Evolutionary conservation across 2,329 filamentous ascomycete genomes (phyloP), one percentile per base, ranked within the genome.

Genomic region (Talaromyces sp.): DNA sequence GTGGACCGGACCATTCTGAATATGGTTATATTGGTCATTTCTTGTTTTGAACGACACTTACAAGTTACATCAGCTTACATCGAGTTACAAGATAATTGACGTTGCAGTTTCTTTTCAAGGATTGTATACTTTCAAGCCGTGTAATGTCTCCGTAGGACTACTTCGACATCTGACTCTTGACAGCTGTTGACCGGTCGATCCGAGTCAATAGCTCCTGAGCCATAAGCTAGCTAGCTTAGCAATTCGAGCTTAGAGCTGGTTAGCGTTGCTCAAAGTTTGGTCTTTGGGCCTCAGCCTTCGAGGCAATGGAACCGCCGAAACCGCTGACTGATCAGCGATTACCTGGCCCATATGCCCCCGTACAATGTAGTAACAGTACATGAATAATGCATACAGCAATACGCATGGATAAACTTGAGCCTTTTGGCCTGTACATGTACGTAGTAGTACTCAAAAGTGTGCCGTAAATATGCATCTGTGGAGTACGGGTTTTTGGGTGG

Each of bases 1-100:
- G 49, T 52, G 27, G 49, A 54, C 27, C 52, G 33, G n/a, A 39
- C 52, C 52, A 37, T 56, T 5, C 52, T 56, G 10, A 56, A 56
- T 56, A 56, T 33, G n/a, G 52, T 56, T 39, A 56, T 56, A 56
- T 56, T 56, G 37, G 52, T 56, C 33, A 56, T 56, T 37, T 54
- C 13, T 56, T 3, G n/a, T 37, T 56, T 35, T 22, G 24, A 11
- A 56, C 37, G 31, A 41, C 31, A n/a, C 14, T 47, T 41, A 41
- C 14, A 41, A 5, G 5, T 41, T 41, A 16, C 14, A 14, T 11
- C 13, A 39, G 3, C 37, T 39, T 11, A 39, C 37, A 37, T 13
- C 2, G 9, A 31, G 27, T 27, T 13, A 27, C 45, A 52, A 19
- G 49, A 50, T 50, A 8, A 5, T 14, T 14, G 27, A 27, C 47